These are phyloP conservation scores for Coemansia umbellata DNA, from an alignment of 192 early-diverging fungal genomes.

Conservation along the genomic window DNA sequence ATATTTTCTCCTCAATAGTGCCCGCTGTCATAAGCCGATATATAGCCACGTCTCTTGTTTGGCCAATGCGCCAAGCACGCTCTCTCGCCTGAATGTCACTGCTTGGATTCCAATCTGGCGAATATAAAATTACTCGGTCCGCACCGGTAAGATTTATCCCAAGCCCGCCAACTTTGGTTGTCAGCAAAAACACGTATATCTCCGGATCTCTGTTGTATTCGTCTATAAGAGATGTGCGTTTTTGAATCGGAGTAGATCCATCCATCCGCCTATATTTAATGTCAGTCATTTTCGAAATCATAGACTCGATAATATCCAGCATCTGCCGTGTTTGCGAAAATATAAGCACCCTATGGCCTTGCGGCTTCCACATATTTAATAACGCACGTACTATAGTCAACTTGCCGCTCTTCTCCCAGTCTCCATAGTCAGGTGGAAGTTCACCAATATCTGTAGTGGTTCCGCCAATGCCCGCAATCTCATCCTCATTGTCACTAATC, in stretches of 20 bases:
- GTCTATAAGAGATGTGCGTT: slow-evolving; percentile 82
- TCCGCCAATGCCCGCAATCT: not conserved
- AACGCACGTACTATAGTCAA: slow-evolving; percentile 83
- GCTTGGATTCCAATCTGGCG: slow-evolving; percentile 99
- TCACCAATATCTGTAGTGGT: not conserved
- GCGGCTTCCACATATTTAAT: slow-evolving; percentile 79
- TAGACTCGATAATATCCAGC: slow-evolving; percentile 88
- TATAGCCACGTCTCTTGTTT: slow-evolving; percentile 81
- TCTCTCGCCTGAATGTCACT: slow-evolving; percentile 95
- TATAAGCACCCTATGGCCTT: slow-evolving; percentile 81
- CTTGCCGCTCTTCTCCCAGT: slow-evolving; percentile 68
- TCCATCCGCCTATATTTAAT: slow-evolving; percentile 89
- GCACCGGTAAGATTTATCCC: slow-evolving; percentile 95
- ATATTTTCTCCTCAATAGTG: slow-evolving; percentile 95
- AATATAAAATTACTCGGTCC: slow-evolving; percentile 88
- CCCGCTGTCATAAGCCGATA: slow-evolving; percentile 94
- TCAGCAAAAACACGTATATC: slow-evolving; percentile 91
- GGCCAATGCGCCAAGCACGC: slow-evolving; percentile 92
- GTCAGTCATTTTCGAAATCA: slow-evolving; percentile 51
- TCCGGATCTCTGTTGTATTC: slow-evolving; percentile 68
- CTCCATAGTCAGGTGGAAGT: slow-evolving; percentile 41
- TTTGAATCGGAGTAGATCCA: slow-evolving; percentile 86
- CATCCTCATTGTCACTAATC: slow-evolving; percentile 16
- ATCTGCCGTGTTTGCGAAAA: slow-evolving; percentile 94
- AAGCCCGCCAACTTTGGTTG: slow-evolving; percentile 94